A percentile compares a stretch with the other conserved stretches of the same genome.
Evolutionary conservation across 192 early-diverging fungal genomes (phyloP).

Genomic region (Coemansia sp.): DNA sequence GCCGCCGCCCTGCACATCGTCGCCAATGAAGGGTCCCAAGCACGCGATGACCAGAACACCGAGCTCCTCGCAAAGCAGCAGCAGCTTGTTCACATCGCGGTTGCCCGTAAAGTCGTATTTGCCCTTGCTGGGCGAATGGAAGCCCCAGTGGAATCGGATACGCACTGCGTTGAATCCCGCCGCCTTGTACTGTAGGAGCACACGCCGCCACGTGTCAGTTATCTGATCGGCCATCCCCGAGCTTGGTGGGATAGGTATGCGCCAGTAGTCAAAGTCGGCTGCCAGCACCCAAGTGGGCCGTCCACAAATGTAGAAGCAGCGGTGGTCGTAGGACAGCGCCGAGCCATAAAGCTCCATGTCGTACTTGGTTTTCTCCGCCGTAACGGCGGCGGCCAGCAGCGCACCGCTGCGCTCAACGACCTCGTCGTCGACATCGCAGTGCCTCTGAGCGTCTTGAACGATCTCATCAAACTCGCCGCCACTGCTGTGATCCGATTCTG

Average conservation of each 20-base stretch:
- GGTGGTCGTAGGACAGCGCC: slow-evolving; percentile 59
- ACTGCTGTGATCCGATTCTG: slow-evolving; percentile 7
- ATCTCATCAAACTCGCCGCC: slow-evolving; percentile 41
- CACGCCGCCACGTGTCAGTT: slow-evolving; percentile 59
- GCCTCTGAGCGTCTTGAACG: slow-evolving; percentile 33
- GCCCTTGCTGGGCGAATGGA: slow-evolving; percentile 75
- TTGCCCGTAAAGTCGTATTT: slow-evolving; percentile 75
- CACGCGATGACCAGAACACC: slow-evolving; percentile 80
- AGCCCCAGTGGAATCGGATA: slow-evolving; percentile 91
- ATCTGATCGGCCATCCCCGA: slow-evolving; percentile 5
- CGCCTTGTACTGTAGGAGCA: slow-evolving; percentile 73
- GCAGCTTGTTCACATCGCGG: slow-evolving; percentile 71
- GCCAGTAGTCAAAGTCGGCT: slow-evolving; percentile 91
- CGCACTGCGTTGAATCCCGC: slow-evolving; percentile 80
- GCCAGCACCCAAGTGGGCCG: slow-evolving; percentile 65
- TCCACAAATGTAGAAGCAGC: slow-evolving; percentile 71
- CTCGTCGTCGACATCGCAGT: slow-evolving; percentile 43
- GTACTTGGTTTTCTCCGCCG: slow-evolving; percentile 40
- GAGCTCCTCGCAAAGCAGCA: slow-evolving; percentile 73
- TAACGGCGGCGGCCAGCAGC: slow-evolving; percentile 38
- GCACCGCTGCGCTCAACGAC: slow-evolving; percentile 39
- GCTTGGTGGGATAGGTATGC: slow-evolving; percentile 61
- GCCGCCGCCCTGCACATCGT: slow-evolving; percentile 75
- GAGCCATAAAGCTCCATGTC: slow-evolving; percentile 43
- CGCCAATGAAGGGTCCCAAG: slow-evolving; percentile 83